A percentile compares a stretch with the other conserved stretches of the same genome.
Conservation (phyloP, 345 rosid genomes). For the Brassica incana region DNA sequence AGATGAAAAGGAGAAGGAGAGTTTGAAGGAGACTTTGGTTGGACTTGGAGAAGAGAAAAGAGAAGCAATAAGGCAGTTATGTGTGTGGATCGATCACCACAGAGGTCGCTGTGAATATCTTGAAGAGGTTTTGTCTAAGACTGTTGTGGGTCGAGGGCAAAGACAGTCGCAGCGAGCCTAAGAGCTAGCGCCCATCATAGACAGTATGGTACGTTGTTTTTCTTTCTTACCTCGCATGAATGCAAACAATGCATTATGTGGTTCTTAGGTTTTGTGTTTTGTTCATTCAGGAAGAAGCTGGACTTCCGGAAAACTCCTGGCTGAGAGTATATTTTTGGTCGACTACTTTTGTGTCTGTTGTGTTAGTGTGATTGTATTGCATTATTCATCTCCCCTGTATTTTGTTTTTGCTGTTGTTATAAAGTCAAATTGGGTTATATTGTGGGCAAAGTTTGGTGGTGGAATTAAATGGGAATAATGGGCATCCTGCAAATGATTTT, state of each 20-base stretch:
- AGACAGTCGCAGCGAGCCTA: conserved; percentile 26
- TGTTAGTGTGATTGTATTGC: conserved; percentile 21
- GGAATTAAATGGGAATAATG: conserved; percentile 22
- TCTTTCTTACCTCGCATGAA: conserved; percentile 7
- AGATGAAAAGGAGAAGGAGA: conserved; percentile 58
- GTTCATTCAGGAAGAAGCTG: conserved; percentile 8
- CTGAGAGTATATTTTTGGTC: conserved; percentile 9
- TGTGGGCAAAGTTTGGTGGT: conserved; percentile 22
- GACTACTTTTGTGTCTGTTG: conserved; percentile 15
- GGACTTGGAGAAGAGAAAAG: conserved; percentile 76
- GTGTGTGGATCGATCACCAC: conserved; percentile 86
- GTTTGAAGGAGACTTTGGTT: conserved; percentile 44
- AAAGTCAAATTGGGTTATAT: conserved; percentile 10
- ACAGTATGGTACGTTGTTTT: conserved; percentile 13
- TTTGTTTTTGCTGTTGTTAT: conserved; percentile 3
- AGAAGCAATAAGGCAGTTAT: conserved; percentile 85
- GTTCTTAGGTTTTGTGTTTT: conserved; percentile 4
- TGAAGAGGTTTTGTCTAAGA: conserved; percentile 41
- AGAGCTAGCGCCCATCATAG: background rate
- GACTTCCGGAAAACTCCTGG: background rate
- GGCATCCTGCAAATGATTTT: background rate
- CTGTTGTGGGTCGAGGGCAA: conserved; percentile 31
- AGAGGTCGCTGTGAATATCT: conserved; percentile 58
- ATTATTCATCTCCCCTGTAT: background rate
- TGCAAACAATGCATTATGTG: conserved; percentile 17